phyloP scores from a whole-genome alignment of 768 basidiomycete genomes.

The Mycena vitilis region DNA sequence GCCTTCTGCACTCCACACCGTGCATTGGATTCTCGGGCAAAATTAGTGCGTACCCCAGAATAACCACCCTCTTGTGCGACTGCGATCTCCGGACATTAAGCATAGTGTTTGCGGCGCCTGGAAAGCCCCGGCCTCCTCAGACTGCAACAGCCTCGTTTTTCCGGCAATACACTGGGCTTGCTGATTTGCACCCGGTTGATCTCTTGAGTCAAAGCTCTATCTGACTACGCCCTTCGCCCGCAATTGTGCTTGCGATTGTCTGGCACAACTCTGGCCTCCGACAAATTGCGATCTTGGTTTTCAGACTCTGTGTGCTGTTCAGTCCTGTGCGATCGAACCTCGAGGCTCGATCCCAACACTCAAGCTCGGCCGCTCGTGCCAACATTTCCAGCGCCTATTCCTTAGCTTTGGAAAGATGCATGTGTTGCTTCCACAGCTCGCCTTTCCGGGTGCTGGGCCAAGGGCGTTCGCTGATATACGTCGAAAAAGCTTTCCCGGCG shows the following conservation, averaged over 20 bases:
- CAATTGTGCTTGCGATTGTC: too few species aligned
- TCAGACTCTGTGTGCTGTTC: background rate
- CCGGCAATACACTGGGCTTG: too few species aligned
- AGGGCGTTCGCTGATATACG: constrained; percentile 7
- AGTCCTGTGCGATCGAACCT: background rate
- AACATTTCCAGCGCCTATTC: background rate
- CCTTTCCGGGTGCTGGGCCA: constrained; percentile 9
- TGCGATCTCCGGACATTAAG: constrained; percentile 3
- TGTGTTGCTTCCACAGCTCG: constrained; percentile 18
- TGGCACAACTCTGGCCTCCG: too few species aligned
- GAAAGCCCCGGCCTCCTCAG: too few species aligned
- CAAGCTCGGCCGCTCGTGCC: background rate
- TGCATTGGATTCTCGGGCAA: background rate
- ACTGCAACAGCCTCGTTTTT: too few species aligned
- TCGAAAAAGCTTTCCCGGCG: constrained; percentile 19
- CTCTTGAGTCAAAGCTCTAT: too few species aligned
- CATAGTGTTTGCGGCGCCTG: background rate
- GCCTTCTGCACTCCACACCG: background rate
- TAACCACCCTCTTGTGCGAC: background rate
- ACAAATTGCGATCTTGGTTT: too few species aligned
- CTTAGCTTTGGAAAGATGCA: background rate
- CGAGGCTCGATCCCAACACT: background rate
- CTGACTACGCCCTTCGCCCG: too few species aligned
- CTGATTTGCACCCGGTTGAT: too few species aligned
- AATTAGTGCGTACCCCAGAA: background rate